phyloP scores from a whole-genome alignment of 1,284 basidiomycete species.

The Neolentinus lepideus region DNA sequence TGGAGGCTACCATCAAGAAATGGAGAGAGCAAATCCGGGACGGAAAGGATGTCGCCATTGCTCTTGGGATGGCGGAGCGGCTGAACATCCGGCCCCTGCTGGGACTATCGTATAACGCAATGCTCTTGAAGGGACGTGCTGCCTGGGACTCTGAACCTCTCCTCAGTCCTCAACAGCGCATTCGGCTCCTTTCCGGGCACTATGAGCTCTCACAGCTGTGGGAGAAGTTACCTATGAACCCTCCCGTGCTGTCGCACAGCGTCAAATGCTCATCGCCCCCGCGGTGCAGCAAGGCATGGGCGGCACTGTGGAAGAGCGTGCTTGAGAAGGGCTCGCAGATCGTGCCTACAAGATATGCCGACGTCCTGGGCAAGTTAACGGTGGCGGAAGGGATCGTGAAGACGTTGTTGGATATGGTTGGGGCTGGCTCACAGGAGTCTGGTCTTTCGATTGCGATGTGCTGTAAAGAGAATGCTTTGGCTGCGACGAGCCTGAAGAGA shows the following conservation, averaged over 20 bases:
- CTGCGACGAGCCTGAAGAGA: constrained; percentile 20
- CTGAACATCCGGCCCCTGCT: constrained; percentile 32
- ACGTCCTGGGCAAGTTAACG: constrained; percentile 31
- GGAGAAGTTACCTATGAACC: constrained; percentile 29
- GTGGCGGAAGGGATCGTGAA: constrained; percentile 33
- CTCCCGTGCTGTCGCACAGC: constrained; percentile 30
- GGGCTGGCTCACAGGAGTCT: constrained; percentile 23
- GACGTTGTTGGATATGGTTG: constrained; percentile 29
- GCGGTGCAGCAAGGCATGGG: constrained; percentile 34
- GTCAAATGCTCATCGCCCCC: constrained; percentile 31
- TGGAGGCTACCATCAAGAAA: constrained; percentile 27
- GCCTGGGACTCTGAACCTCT: constrained; percentile 31
- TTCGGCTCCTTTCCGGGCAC: constrained; percentile 34
- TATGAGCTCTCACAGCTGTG: constrained; percentile 34
- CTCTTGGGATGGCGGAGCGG: constrained; percentile 33
- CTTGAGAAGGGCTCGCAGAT: constrained; percentile 29
- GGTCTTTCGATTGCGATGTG: not conserved
- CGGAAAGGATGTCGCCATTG: constrained; percentile 35
- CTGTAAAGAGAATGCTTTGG: constrained; percentile 24
- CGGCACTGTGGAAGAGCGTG: constrained; percentile 30
- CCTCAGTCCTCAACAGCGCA: constrained; percentile 30
- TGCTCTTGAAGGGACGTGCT: constrained; percentile 33
- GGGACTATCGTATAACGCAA: constrained; percentile 34
- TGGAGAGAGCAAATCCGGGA: constrained; percentile 36
- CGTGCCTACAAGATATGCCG: constrained; percentile 27